Evolutionary conservation across 495 filamentous ascomycete species (phyloP).

Genomic region (Lepidopterella palustris): DNA sequence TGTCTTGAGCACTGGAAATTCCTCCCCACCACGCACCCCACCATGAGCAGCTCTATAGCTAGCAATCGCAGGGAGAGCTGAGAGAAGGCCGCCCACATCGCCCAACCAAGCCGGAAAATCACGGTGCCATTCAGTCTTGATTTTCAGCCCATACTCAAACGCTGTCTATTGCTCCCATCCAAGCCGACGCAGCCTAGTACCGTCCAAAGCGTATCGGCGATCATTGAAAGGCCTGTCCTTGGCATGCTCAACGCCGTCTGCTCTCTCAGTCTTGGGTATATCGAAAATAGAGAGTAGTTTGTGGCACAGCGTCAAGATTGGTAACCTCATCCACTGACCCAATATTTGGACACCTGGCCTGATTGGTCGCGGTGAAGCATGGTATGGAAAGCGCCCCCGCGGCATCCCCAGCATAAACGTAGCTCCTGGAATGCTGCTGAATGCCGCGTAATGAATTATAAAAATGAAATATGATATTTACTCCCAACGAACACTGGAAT

Average conservation of each 20-base stretch:
- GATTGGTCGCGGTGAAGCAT: background rate
- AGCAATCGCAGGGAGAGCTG: constrained; percentile 13
- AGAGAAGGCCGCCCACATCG: constrained; percentile 50
- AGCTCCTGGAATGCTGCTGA: background rate
- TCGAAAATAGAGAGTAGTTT: constrained; percentile 42
- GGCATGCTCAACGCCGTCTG: constrained; percentile 53
- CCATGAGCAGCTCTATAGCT: background rate
- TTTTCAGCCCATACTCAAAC: constrained; percentile 52
- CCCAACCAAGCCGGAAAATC: constrained; percentile 61
- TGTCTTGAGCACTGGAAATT: background rate
- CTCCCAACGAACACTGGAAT: too few species aligned
- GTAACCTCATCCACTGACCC: background rate
- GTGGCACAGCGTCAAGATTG: constrained; percentile 45
- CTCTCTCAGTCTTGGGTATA: background rate
- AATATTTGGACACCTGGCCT: background rate
- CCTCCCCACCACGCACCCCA: background rate
- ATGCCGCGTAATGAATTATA: too few species aligned
- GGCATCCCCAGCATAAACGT: background rate
- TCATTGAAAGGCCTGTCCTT: constrained; percentile 67
- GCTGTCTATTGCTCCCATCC: constrained; percentile 58
- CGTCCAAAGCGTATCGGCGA: constrained; percentile 57
- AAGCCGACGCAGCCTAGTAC: constrained; percentile 52
- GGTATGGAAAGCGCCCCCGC: background rate
- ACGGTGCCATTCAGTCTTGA: constrained; percentile 61
- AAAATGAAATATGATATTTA: too few species aligned